A percentile compares a stretch with the other conserved stretches of the same genome.
Conservation (phyloP, 2,329 filamentous ascomycete species). For the Diaporthe australafricana region DNA sequence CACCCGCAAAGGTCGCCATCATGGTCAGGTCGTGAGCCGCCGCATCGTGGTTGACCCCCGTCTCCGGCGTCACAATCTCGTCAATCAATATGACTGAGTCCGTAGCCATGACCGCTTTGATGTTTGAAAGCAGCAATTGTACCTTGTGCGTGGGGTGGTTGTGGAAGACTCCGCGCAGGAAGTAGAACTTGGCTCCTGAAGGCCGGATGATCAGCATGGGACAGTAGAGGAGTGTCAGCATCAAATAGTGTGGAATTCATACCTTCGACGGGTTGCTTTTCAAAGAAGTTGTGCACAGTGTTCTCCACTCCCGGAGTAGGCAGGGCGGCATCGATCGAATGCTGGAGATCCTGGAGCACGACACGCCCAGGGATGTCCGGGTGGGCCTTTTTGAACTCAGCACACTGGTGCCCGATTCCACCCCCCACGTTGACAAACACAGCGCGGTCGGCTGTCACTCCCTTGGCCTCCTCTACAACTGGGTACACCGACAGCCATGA, state of each 20-base stretch:
- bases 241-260: not conserved
- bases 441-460: not conserved
- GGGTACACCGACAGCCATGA: conserved; percentile 5
- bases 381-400: not conserved
- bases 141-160: conserved; percentile 39
- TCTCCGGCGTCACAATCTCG: conserved; percentile 37
- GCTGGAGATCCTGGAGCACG: not conserved
- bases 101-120: conserved; percentile 37
- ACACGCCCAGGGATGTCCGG: conserved; percentile 11
- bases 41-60: conserved; percentile 31
- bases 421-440: conserved; percentile 20
- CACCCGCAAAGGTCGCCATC: conserved; percentile 38
- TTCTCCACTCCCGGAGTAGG: conserved; percentile 21
- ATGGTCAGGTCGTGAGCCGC: conserved; percentile 39
- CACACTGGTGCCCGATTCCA: conserved; percentile 15
- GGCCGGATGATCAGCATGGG: not conserved
- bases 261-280: conserved; percentile 10
- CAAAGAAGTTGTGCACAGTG: conserved; percentile 4
- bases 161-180: conserved; percentile 37
- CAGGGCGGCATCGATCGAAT: not conserved
- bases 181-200: conserved; percentile 38
- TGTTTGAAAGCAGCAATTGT: conserved; percentile 33
- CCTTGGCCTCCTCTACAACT: not conserved
- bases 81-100: conserved; percentile 39
- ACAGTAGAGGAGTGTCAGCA: no score